Percentiles rank a stretch among this genome's conserved stretches.
These are phyloP conservation scores for Scheffersomyces stambukii DNA, from an alignment of 1,139 yeast species.

Conservation along the genomic window DNA sequence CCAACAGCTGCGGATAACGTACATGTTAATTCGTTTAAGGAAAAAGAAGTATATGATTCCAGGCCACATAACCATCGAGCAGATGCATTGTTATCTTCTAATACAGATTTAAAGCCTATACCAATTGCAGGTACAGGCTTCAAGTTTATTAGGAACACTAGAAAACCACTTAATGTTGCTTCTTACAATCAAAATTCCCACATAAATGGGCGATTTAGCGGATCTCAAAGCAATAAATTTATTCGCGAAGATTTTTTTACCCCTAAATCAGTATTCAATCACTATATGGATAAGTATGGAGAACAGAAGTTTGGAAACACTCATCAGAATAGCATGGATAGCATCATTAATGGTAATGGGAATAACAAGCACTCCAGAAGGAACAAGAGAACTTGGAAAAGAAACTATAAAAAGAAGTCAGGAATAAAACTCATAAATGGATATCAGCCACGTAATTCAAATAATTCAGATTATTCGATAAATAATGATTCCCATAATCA, in stretches of 20 bases:
- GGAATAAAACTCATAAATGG: no score
- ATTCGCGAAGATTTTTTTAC: constrained; percentile 72
- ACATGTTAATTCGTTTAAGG: background rate
- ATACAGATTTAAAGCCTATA: constrained; percentile 40
- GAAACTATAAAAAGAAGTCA: constrained; percentile 19
- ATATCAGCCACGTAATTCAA: no score
- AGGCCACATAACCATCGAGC: constrained; percentile 46
- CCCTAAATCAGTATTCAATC: constrained; percentile 69
- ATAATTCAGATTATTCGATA: constrained; percentile 10
- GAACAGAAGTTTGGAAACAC: constrained; percentile 28
- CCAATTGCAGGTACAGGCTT: constrained; percentile 31
- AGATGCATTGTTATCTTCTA: constrained; percentile 41
- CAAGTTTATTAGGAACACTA: constrained; percentile 44
- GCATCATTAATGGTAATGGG: constrained; percentile 1
- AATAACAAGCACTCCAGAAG: constrained; percentile 11
- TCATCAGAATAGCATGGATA: no score
- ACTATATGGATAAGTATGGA: constrained; percentile 68
- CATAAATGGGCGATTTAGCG: constrained; percentile 14
- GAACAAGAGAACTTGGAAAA: constrained; percentile 32
- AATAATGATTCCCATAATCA: constrained; percentile 13
- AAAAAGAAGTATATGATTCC: constrained; percentile 13
- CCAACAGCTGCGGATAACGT: background rate
- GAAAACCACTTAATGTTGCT: constrained; percentile 65
- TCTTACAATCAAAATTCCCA: constrained; percentile 37
- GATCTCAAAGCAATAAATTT: constrained; percentile 29